Conservation (phyloP, 2,329 filamentous ascomycete species). For the Paracamarosporium sp. region DNA sequence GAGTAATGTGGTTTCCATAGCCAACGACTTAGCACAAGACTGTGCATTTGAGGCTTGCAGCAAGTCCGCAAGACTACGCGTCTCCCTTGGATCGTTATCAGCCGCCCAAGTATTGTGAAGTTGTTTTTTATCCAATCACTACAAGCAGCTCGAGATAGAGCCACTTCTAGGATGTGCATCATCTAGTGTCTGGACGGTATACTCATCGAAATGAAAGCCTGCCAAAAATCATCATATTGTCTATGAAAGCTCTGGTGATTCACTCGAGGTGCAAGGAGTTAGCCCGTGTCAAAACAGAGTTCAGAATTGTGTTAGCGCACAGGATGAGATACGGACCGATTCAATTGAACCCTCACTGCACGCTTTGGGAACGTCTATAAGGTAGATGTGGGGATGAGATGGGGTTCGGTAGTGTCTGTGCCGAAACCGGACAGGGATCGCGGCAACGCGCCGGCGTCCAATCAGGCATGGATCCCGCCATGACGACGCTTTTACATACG, state of each 20-base stretch:
- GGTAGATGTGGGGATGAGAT: not conserved
- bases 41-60: not conserved
- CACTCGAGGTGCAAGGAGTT: not conserved
- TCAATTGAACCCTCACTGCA: not conserved
- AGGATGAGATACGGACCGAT: not conserved
- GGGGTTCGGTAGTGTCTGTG: not conserved
- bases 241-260: not conserved
- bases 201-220: not conserved
- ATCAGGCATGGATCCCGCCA: not conserved
- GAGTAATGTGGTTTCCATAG: not conserved
- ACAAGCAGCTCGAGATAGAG: too few relatives aligned
- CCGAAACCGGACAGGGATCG: slow-evolving; percentile 2
- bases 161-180: too few relatives aligned
- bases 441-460: slow-evolving; percentile 10
- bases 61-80: not conserved
- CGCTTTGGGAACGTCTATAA: not conserved
- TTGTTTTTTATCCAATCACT: not conserved
- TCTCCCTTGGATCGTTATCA: not conserved
- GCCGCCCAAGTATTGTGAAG: not conserved
- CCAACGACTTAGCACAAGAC: not conserved
- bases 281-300: not conserved
- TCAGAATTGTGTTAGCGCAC: not conserved
- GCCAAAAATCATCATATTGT: not conserved
- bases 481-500: not conserved
- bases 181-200: not conserved